These are phyloP conservation scores for Ceratobasidium sp. DNA, from an alignment of 1,284 basidiomycete species.

Conservation along the genomic window DNA sequence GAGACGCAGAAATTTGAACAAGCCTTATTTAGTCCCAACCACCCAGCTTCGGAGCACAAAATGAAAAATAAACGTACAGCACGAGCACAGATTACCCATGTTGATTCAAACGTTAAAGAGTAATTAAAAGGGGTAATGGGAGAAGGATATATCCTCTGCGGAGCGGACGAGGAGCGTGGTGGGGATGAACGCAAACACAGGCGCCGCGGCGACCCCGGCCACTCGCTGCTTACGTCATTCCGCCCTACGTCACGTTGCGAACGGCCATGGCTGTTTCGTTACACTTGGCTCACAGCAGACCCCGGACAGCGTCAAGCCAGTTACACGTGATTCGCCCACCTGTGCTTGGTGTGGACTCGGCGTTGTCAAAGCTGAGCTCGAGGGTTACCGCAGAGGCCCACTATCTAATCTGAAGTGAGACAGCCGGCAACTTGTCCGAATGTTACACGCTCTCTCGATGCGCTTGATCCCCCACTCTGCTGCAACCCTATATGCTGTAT, in stretches of 20 bases:
- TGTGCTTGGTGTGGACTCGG: not conserved
- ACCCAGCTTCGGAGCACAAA: not conserved
- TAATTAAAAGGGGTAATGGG: not conserved
- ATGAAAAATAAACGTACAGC: slow-evolving; percentile 16
- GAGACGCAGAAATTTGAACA: slow-evolving; percentile 32
- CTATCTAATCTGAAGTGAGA: too few relatives aligned
- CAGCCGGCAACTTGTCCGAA: too few relatives aligned
- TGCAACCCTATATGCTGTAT: too few relatives aligned
- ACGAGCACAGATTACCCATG: slow-evolving; percentile 37
- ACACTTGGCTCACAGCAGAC: not conserved
- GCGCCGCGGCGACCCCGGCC: slow-evolving; percentile 23
- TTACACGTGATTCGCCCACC: not conserved
- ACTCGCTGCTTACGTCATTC: not conserved
- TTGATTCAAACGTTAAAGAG: not conserved
- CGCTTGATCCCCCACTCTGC: too few relatives aligned
- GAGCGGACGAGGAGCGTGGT: slow-evolving; percentile 6
- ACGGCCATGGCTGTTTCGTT: not conserved
- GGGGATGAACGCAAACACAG: slow-evolving; percentile 31
- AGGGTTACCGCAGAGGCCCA: too few relatives aligned
- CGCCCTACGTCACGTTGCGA: not conserved
- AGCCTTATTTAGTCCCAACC: slow-evolving; percentile 9
- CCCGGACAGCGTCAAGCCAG: not conserved
- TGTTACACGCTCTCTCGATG: too few relatives aligned
- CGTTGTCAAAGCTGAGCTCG: slow-evolving; percentile 2
- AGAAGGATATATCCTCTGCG: not conserved